Percentiles rank a stretch among this genome's conserved stretches.
Conservation (phyloP, 2,329 filamentous ascomycete genomes). For the Cordyceps javanica region DNA sequence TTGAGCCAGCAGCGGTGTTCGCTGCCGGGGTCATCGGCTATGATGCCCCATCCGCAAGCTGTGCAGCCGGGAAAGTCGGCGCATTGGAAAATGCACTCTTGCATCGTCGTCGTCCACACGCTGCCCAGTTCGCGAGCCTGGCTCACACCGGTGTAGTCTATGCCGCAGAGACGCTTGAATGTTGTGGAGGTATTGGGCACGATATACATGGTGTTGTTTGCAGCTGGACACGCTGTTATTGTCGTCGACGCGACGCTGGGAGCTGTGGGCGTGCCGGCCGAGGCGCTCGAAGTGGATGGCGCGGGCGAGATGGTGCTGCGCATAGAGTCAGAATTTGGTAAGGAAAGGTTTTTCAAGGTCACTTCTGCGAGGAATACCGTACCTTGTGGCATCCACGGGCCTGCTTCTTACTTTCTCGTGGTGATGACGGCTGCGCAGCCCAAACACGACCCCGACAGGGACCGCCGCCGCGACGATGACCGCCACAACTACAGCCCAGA, state of each 20-base stretch:
- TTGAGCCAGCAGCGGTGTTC: slow-evolving; percentile 41
- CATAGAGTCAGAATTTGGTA: not conserved
- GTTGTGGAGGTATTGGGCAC: slow-evolving; percentile 33
- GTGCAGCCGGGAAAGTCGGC: slow-evolving; percentile 33
- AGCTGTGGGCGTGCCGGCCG: slow-evolving; percentile 15
- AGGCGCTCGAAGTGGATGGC: slow-evolving; percentile 14
- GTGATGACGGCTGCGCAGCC: slow-evolving; percentile 26
- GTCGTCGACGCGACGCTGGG: slow-evolving; percentile 19
- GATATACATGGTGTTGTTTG: slow-evolving; percentile 38
- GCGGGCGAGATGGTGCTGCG: slow-evolving; percentile 1
- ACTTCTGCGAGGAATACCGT: not conserved
- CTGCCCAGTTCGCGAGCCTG: slow-evolving; percentile 30
- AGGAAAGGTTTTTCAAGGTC: not conserved
- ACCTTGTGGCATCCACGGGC: not conserved
- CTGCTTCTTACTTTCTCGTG: not conserved
- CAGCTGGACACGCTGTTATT: slow-evolving; percentile 31
- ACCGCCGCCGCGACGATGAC: slow-evolving; percentile 31
- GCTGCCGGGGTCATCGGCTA: slow-evolving; percentile 32
- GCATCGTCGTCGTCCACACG: slow-evolving; percentile 32
- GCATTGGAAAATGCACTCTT: slow-evolving; percentile 40
- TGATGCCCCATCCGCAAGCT: slow-evolving; percentile 39
- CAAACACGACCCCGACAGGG: slow-evolving; percentile 35
- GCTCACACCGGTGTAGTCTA: slow-evolving; percentile 36
- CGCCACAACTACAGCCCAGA: slow-evolving; percentile 16
- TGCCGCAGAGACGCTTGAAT: slow-evolving; percentile 39